Evolutionary conservation across 2,329 filamentous ascomycete genomes (phyloP).

Genomic region (Penicillium sp.): DNA sequence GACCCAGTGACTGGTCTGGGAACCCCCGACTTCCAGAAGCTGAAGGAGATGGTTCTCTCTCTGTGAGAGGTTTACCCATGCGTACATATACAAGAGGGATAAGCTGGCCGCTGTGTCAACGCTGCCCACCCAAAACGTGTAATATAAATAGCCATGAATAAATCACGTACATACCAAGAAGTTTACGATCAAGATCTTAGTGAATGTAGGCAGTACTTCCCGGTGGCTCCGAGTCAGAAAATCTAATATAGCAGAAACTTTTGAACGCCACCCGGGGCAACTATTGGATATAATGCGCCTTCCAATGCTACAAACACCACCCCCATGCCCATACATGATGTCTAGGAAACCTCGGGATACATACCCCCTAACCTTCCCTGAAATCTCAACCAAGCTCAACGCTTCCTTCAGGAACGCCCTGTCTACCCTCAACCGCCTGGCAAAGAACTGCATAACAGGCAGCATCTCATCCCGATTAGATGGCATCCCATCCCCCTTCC

Average conservation of each 20-base stretch:
- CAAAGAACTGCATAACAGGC: conserved; percentile 80
- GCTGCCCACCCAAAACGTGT: not conserved
- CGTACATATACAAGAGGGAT: not conserved
- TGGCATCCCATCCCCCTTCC: conserved; percentile 79
- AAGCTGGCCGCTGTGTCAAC: not conserved
- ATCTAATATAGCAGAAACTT: not conserved
- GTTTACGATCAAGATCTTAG: not conserved
- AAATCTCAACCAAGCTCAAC: conserved; percentile 39
- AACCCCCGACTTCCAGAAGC: conserved; percentile 28
- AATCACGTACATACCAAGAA: not conserved
- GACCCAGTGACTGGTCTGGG: conserved; percentile 45
- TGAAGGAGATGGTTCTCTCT: conserved; percentile 22
- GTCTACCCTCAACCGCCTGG: conserved; percentile 41
- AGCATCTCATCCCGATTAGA: conserved; percentile 78
- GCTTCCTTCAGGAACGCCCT: conserved; percentile 48
- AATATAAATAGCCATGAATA: not conserved
- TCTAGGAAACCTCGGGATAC: not conserved
- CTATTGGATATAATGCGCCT: too few species aligned
- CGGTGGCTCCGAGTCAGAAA: too few species aligned
- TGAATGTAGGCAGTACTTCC: not conserved
- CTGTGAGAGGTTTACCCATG: conserved; percentile 1
- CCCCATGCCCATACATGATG: not conserved
- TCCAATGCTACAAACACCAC: not conserved
- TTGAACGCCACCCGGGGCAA: too few species aligned
- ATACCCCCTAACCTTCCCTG: not conserved